Base-by-base conservation (phyloP, 192 early-diverging fungal genomes). In the Rhizophagus sp. region DNA sequence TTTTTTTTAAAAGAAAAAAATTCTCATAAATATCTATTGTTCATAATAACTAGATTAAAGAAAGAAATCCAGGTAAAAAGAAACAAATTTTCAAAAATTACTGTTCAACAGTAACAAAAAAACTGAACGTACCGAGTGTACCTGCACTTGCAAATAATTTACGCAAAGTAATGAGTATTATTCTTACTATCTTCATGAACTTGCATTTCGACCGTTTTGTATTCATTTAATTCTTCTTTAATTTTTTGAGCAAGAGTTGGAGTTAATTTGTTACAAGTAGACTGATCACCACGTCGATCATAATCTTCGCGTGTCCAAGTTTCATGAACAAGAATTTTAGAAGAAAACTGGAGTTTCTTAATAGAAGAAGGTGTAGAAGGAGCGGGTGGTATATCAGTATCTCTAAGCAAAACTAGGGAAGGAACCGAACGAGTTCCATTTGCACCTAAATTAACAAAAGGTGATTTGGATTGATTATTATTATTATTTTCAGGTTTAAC, bases 171-270 rank as follows among this genome's bases (percentile, higher is more conserved):
- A 68, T 93, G 92, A 19, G 94, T 95, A 79, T 92, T 89, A 33
- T 85, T 74, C 12, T 87, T 88, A 71, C 93, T 93, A 24, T 95
- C 92, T 71, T 91, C 88, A 81, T 97, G 97, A 17, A 98, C 93
- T 24, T 87, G 83, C 97, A 99, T 97, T 81, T 98, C 97, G 49
- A 88, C 86, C 68, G 93, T 87, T 86, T 99, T 99, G 88, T 92
- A 99, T 72, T 94, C 90, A 86, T 99, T 99, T 72, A 99, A 84
- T 82, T 99, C 97, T 82, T 95, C 90, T 67, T 97, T 93, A 83
- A 99, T 98, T 79, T 86, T 85, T 77, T 94, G 91, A 52, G 96
- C 96, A 72, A 97, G 87, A 41, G 91, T 85, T 19, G 96, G 92
- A 5, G 97, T 98, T 1, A 99, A 83, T 69, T 93, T 91, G 70